A percentile compares a stretch with the other conserved stretches of the same genome.
Conservation (phyloP, 2,329 filamentous ascomycete species). For the Pseudogymnoascus sp. region DNA sequence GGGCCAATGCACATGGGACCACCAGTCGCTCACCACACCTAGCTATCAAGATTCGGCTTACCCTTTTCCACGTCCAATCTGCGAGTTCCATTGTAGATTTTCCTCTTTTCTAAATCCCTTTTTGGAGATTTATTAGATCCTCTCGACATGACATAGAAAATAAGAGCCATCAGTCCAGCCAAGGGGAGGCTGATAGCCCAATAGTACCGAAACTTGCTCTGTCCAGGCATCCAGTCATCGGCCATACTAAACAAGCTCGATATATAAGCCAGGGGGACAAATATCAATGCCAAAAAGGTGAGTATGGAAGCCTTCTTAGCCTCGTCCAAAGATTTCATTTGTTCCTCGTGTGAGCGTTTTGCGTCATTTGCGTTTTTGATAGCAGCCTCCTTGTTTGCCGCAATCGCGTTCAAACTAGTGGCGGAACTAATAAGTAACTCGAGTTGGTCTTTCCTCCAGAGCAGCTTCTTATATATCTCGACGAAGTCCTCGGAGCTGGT, state of each 20-base stretch:
- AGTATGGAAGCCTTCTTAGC: constrained; percentile 13
- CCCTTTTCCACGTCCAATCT: not conserved
- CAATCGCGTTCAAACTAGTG: not conserved
- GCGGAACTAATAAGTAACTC: not conserved
- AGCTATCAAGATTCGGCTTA: not conserved
- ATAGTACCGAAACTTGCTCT: not conserved
- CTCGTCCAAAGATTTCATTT: not conserved
- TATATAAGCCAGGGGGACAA: constrained; percentile 28
- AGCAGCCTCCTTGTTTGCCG: not conserved
- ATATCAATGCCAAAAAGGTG: constrained; percentile 29
- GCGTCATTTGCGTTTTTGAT: not conserved
- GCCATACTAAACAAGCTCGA: constrained; percentile 28
- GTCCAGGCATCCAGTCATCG: constrained; percentile 12
- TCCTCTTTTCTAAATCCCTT: not conserved
- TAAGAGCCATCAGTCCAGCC: not conserved
- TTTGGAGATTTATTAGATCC: not conserved
- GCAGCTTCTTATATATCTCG: not conserved
- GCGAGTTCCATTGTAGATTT: not conserved
- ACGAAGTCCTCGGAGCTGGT: not conserved
- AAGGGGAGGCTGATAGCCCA: not conserved
- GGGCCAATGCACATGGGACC: not conserved
- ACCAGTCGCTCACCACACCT: not conserved
- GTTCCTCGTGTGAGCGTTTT: not conserved
- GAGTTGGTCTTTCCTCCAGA: not conserved
- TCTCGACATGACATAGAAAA: not conserved